Percentiles rank a stretch among this genome's conserved stretches.
Evolutionary conservation across 805 yeast species (phyloP).

Genomic region (Lachancea nothofagi): DNA sequence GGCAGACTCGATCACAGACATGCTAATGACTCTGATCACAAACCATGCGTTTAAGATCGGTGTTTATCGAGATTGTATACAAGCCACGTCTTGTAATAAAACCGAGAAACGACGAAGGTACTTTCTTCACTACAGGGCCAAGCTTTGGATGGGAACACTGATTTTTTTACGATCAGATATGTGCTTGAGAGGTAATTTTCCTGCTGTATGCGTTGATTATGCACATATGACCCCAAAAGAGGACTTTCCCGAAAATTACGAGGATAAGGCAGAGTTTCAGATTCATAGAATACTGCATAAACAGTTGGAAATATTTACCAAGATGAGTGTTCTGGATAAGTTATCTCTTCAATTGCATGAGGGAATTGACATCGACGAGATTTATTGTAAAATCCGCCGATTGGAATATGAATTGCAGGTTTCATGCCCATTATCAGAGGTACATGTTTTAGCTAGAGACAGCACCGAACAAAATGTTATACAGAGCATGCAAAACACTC

Average conservation of each 20-base stretch:
- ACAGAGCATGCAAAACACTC: slow-evolving; percentile 7
- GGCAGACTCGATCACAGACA: slow-evolving; percentile 6
- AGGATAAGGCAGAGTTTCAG: slow-evolving; percentile 2
- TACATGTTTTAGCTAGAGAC: not conserved
- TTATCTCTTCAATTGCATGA: slow-evolving; percentile 5
- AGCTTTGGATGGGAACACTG: slow-evolving; percentile 9
- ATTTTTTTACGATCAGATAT: slow-evolving; percentile 6
- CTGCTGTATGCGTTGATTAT: slow-evolving; percentile 3
- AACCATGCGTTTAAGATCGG: slow-evolving; percentile 9
- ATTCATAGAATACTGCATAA: slow-evolving; percentile 5
- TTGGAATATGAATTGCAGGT: slow-evolving; percentile 2
- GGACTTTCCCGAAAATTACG: not conserved
- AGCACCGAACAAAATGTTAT: not conserved
- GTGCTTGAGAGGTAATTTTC: slow-evolving; percentile 7
- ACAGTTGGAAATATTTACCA: slow-evolving; percentile 3
- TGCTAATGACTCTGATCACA: not conserved
- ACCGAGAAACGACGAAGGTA: not conserved
- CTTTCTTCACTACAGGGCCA: slow-evolving; percentile 5
- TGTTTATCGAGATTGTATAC: slow-evolving; percentile 7
- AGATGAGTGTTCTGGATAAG: slow-evolving; percentile 4
- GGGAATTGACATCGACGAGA: slow-evolving; percentile 5
- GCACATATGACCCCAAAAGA: slow-evolving; percentile 2
- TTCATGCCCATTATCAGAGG: slow-evolving; percentile 1
- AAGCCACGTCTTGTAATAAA: not conserved
- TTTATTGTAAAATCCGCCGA: slow-evolving; percentile 2